Evolutionary conservation across 768 basidiomycete genomes (phyloP), one percentile per base, ranked within the genome.

Genomic region (Hygrocybe punicea): DNA sequence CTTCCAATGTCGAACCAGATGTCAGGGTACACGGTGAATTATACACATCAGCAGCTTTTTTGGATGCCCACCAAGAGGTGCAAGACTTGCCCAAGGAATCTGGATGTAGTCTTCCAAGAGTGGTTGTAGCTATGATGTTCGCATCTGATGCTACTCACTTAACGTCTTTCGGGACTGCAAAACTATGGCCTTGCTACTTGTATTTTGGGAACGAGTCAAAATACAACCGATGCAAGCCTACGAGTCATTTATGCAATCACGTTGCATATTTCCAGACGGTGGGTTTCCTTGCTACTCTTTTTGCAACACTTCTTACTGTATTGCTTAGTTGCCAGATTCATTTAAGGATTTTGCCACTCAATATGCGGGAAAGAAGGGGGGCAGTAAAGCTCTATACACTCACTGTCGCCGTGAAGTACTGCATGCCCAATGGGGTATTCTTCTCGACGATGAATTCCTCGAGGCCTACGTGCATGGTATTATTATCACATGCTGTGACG

Each of bases 401-500:
- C 57, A 58, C 34, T 53, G 50, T 29, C 33, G 42, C 19, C 51
- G 51, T 14, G 53, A 55, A 23, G 17, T 55, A 10, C 17, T 58
- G 33, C 58, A 58, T n/a, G 42, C 29, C 24, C 19, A 36, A 9
- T 58, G 58, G 58, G 25, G 17, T 2, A 14, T 58, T 11, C 44
- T 58, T 17, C 45, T 77, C 4, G 74, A 75, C 57, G 62, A 63
- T 0, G 69, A 74, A 1, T 76, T 77, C 56, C 36, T 64, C 33
- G 19, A 69, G 10, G 73, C 69, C 0, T 76, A 73, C 57, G 37
- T 25, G 13, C 58, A 75, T 56, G 73, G 76, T 0, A 67, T 76
- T n/a, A 65, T 70, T 1, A 37, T 74, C 0, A 33, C 44, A 11
- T 75, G 68, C 47, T 21, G 25, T 6, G 74, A 76, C 65, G 69